Evolutionary conservation across 73 alveolate genomes (phyloP).

Genomic region (Paramecium caudatum): DNA sequence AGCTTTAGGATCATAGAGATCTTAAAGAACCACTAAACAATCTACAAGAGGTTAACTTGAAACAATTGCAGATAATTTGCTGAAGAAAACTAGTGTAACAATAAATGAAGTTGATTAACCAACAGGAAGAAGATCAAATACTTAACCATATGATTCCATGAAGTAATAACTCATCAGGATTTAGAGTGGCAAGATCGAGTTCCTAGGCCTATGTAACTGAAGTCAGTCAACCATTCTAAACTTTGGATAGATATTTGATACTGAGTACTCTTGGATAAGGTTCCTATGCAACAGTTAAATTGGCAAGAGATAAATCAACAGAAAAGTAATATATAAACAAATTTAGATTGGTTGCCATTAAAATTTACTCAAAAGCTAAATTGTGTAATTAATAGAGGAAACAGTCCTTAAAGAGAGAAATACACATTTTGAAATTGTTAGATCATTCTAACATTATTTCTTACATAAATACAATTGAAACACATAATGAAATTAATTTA

Average conservation of each 20-base stretch:
- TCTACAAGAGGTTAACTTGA: constrained; percentile 41
- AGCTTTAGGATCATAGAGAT: too few relatives aligned
- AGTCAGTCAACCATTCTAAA: background rate
- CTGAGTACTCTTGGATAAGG: constrained; percentile 81
- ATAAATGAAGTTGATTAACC: background rate
- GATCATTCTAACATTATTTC: constrained; percentile 91
- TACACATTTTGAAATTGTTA: constrained; percentile 83
- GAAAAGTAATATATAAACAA: constrained; percentile 69
- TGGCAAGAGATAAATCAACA: constrained; percentile 84
- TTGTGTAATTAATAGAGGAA: constrained; percentile 90
- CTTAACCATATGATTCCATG: background rate
- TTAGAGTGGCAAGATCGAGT: background rate
- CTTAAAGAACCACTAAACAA: background rate
- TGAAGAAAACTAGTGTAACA: background rate
- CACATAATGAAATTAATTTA: constrained; percentile 83
- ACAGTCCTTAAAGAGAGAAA: constrained; percentile 91
- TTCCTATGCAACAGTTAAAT: constrained; percentile 94
- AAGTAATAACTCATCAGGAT: background rate
- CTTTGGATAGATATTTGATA: constrained; percentile 33
- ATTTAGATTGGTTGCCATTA: constrained; percentile 80
- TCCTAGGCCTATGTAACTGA: background rate
- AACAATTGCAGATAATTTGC: background rate
- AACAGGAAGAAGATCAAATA: background rate
- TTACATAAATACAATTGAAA: constrained; percentile 88
- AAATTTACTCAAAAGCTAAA: constrained; percentile 88